Evolutionary conservation across 1,139 yeast species (phyloP).

Genomic region (Geotrichum histeridarum): DNA sequence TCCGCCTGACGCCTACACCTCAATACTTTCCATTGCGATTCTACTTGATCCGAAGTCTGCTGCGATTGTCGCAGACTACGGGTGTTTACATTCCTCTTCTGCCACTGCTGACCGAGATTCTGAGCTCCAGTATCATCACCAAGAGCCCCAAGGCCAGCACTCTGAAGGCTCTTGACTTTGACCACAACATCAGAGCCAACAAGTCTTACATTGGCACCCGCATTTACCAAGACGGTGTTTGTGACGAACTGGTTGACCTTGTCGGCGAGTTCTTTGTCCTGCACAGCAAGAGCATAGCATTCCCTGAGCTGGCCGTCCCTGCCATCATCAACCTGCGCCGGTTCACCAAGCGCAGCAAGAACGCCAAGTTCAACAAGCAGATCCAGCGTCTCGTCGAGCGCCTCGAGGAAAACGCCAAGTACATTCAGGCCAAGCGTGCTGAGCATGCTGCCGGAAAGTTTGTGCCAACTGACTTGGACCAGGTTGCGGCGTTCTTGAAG

Average conservation of each 20-base stretch:
- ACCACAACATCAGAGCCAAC: constrained; percentile 73
- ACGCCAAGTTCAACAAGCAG: constrained; percentile 69
- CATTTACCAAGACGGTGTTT: constrained; percentile 82
- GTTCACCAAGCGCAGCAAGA: constrained; percentile 62
- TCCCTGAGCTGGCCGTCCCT: constrained; percentile 92
- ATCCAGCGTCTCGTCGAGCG: constrained; percentile 72
- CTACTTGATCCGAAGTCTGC: constrained; percentile 74
- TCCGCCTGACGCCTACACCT: constrained; percentile 85
- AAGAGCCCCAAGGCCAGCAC: constrained; percentile 52
- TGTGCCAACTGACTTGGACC: constrained; percentile 77
- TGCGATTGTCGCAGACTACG: constrained; percentile 77
- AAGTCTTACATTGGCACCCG: constrained; percentile 79
- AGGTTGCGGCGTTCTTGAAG: constrained; percentile 67
- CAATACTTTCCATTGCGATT: constrained; percentile 93
- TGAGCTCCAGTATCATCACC: constrained; percentile 76
- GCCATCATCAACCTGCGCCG: constrained; percentile 76
- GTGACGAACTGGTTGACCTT: constrained; percentile 80
- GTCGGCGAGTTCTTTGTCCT: constrained; percentile 76
- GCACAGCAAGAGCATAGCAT: constrained; percentile 78
- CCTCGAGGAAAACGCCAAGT: constrained; percentile 67
- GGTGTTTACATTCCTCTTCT: constrained; percentile 89
- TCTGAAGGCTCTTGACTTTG: constrained; percentile 79
- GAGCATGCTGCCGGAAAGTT: constrained; percentile 52
- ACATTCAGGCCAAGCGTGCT: constrained; percentile 61
- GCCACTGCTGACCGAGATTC: constrained; percentile 76